Percentiles rank a stretch among this genome's conserved stretches.
Conservation (phyloP, 371 early-diverging fungal species). For the Syncephalastrum racemosum region DNA sequence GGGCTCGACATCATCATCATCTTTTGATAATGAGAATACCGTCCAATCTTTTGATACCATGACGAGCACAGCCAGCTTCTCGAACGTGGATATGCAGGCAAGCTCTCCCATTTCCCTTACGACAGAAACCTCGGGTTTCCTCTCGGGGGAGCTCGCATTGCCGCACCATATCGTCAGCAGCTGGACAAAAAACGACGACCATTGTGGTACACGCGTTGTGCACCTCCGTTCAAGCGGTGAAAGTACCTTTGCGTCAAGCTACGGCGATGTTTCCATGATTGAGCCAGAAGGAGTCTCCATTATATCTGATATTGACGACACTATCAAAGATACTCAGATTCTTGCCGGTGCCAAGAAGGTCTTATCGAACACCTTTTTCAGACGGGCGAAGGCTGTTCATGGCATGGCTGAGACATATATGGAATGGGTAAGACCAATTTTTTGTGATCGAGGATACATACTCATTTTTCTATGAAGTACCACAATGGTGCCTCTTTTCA, state of each 20-base stretch:
- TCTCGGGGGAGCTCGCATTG: constrained; percentile 25
- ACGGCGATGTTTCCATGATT: constrained; percentile 53
- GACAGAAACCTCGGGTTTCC: constrained; percentile 9
- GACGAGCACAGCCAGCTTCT: background rate
- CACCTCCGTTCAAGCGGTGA: constrained; percentile 13
- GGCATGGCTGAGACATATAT: constrained; percentile 77
- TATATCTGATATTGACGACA: constrained; percentile 90
- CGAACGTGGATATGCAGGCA: too few species aligned
- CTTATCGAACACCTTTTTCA: constrained; percentile 69
- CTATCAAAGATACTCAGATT: constrained; percentile 82
- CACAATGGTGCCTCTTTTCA: constrained; percentile 75
- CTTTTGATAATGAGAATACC: constrained; percentile 6
- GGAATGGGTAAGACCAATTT: constrained; percentile 47
- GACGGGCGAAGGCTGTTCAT: constrained; percentile 53
- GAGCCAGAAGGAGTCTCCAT: constrained; percentile 67
- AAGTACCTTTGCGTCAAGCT: constrained; percentile 23
- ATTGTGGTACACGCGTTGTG: constrained; percentile 31
- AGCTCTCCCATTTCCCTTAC: too few species aligned
- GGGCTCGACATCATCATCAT: constrained; percentile 10
- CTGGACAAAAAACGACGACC: constrained; percentile 35
- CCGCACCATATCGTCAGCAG: constrained; percentile 22
- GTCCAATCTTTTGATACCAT: background rate
- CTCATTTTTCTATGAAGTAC: constrained; percentile 31
- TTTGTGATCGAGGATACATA: background rate
- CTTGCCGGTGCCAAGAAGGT: constrained; percentile 67